A percentile compares a stretch with the other conserved stretches of the same genome.
Conservation (phyloP, 257 asterid genomes). For the Parsonsia alboflavescens region DNA sequence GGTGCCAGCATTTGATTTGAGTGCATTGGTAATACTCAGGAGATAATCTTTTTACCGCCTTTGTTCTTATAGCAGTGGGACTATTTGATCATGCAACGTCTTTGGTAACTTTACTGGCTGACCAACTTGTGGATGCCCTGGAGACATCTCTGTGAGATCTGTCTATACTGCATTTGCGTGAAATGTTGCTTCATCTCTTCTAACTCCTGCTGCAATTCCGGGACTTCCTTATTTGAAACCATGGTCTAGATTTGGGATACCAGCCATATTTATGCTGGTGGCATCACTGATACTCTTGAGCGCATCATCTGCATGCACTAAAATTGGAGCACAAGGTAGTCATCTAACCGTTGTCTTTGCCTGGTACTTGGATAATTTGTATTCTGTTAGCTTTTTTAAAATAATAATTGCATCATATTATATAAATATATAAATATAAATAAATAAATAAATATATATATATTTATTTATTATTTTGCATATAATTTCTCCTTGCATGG, state of each 20-base stretch:
- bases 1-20: not conserved
- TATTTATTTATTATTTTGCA: too few relatives aligned
- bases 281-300: conserved; percentile 20
- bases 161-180: conserved; percentile 1
- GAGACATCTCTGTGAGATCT: not conserved
- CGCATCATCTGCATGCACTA: conserved; percentile 5
- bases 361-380: too few relatives aligned
- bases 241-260: conserved; percentile 30
- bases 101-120: conserved; percentile 5
- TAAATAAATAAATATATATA: too few relatives aligned
- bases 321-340: conserved; percentile 22
- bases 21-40: conserved; percentile 25
- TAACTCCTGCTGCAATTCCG: conserved; percentile 13
- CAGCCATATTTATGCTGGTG: conserved; percentile 19
- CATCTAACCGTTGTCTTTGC: too few relatives aligned
- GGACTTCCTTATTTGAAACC: conserved; percentile 26
- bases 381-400: too few relatives aligned
- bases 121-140: conserved; percentile 13
- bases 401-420: too few relatives aligned
- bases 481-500: too few relatives aligned
- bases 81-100: conserved; percentile 20
- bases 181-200: not conserved
- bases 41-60: conserved; percentile 17
- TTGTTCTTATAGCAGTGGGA: conserved; percentile 23
- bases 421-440: too few relatives aligned